phyloP scores from a whole-genome alignment of 345 rosid genomes.

The Syzygium oleosum region DNA sequence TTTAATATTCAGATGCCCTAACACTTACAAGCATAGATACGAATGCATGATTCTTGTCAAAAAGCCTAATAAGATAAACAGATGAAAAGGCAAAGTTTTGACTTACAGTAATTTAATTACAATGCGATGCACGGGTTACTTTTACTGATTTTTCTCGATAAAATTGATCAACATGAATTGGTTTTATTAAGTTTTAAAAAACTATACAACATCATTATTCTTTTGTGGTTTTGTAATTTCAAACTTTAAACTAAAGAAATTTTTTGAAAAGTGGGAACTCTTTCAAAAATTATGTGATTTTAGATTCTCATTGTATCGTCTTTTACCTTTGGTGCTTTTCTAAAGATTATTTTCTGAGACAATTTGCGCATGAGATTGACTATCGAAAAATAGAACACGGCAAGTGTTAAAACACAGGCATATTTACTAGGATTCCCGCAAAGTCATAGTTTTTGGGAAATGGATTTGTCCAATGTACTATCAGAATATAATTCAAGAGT shows the following conservation, averaged over 20 bases:
- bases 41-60: background rate
- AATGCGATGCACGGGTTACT: background rate
- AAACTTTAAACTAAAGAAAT: background rate
- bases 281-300: background rate
- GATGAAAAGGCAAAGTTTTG: background rate
- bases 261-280: background rate
- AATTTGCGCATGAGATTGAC: background rate
- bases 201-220: background rate
- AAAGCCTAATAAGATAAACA: background rate
- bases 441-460: background rate
- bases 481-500: background rate
- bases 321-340: background rate
- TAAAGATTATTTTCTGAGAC: background rate
- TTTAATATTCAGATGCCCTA: background rate
- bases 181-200: background rate
- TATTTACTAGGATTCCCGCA: background rate
- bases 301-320: background rate
- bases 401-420: background rate
- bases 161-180: background rate
- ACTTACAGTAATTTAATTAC: background rate
- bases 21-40: background rate
- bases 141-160: background rate
- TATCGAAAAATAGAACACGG: background rate
- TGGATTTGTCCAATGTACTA: background rate
- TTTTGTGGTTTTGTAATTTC: background rate